Evolutionary conservation across 257 asterid species (phyloP).

Genomic region (Oldenlandia corymbosa): DNA sequence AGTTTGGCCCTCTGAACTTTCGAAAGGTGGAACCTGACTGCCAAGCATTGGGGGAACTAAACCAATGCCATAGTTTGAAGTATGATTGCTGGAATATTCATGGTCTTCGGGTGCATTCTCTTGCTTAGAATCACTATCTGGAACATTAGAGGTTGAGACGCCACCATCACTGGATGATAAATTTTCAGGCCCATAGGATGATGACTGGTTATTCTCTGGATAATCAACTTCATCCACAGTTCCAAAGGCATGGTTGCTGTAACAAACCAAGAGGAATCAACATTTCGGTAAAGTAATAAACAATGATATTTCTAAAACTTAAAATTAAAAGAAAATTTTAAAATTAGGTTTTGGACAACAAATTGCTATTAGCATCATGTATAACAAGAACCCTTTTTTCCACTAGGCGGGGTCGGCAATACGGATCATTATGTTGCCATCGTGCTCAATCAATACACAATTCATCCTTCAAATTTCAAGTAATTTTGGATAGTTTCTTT

Average conservation of each 20-base stretch:
- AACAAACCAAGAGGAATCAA: neutral
- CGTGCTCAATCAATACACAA: too few relatives aligned
- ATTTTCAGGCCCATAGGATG: constrained; percentile 40
- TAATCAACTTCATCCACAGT: constrained; percentile 43
- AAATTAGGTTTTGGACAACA: neutral
- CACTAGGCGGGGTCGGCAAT: too few relatives aligned
- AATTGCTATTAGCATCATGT: neutral
- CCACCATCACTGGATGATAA: constrained; percentile 44
- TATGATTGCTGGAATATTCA: constrained; percentile 46
- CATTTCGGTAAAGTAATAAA: neutral
- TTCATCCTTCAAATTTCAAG: too few relatives aligned
- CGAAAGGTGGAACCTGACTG: constrained; percentile 53
- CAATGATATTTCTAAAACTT: constrained; percentile 1
- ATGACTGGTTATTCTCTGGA: constrained; percentile 45
- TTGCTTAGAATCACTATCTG: constrained; percentile 48
- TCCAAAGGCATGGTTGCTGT: constrained; percentile 47
- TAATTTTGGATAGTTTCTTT: too few relatives aligned
- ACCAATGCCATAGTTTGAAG: constrained; percentile 54
- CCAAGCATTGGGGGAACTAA: constrained; percentile 55
- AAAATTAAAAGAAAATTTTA: neutral
- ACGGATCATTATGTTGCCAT: too few relatives aligned
- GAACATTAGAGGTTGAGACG: constrained; percentile 40
- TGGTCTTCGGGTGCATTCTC: constrained; percentile 54
- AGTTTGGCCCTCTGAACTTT: constrained; percentile 60
- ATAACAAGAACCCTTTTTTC: too few relatives aligned